Conservation (phyloP, 2,329 filamentous ascomycete species). For the Elsinoe arachidis region DNA sequence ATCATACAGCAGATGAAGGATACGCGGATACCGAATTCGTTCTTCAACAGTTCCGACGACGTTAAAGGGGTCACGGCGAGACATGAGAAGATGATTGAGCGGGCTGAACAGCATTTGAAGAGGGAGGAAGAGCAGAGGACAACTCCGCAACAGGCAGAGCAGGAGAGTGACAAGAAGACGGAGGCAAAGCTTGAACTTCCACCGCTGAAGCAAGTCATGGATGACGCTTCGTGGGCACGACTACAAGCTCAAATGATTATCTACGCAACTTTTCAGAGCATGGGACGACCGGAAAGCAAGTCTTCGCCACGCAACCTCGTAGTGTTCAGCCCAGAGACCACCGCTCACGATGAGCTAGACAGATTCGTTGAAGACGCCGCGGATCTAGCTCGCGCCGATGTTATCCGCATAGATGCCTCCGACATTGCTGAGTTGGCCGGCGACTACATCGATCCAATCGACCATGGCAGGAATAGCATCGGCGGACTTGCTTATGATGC, state of each 20-base stretch:
- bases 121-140: background rate
- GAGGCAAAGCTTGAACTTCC: slow-evolving; percentile 24
- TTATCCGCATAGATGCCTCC: slow-evolving; percentile 60
- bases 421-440: slow-evolving; percentile 63
- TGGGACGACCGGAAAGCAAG: slow-evolving; percentile 8
- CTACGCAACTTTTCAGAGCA: slow-evolving; percentile 12
- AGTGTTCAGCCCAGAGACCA: slow-evolving; percentile 49
- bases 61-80: background rate
- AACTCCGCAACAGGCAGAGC: background rate
- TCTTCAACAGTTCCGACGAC: background rate
- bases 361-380: slow-evolving; percentile 57
- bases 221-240: slow-evolving; percentile 11
- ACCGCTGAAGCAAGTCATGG: slow-evolving; percentile 33
- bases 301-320: slow-evolving; percentile 47
- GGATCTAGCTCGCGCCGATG: slow-evolving; percentile 52
- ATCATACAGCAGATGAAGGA: background rate
- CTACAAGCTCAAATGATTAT: slow-evolving; percentile 14
- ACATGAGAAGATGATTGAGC: background rate
- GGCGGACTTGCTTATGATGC: slow-evolving; percentile 46
- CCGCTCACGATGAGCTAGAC: slow-evolving; percentile 46
- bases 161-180: background rate
- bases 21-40: background rate
- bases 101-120: background rate
- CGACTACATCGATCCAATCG: slow-evolving; percentile 54
- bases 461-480: slow-evolving; percentile 42